A percentile compares a stretch with the other conserved stretches of the same genome.
These are phyloP conservation scores for Buxus sempervirens DNA, from an alignment of 164 flowering plant species.

Conservation along the genomic window DNA sequence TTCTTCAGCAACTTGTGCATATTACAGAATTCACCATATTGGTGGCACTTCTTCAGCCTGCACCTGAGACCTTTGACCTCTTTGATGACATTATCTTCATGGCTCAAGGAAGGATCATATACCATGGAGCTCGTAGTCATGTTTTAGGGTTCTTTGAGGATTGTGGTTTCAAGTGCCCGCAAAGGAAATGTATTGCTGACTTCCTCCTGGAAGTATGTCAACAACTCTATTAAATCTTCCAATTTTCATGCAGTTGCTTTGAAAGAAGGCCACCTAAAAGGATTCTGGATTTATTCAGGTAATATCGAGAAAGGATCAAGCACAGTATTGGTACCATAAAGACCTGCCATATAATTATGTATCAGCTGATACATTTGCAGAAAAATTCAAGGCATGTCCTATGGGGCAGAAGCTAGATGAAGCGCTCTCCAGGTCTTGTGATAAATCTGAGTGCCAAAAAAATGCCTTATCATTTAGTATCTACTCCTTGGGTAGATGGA, in stretches of 20 bases:
- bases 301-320: slow-evolving; percentile 46
- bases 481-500: slow-evolving; percentile 34
- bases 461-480: slow-evolving; percentile 14
- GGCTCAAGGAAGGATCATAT: slow-evolving; percentile 41
- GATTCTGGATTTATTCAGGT: slow-evolving; percentile 22
- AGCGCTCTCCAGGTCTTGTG: no score
- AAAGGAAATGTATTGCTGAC: slow-evolving; percentile 42
- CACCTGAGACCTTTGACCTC: slow-evolving; percentile 36
- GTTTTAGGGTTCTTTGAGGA: slow-evolving; percentile 33
- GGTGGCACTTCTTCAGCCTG: not conserved
- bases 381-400: no score
- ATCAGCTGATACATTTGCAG: no score
- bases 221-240: no score
- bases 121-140: slow-evolving; percentile 37
- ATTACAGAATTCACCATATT: slow-evolving; percentile 33
- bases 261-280: no score
- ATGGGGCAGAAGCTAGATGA: no score
- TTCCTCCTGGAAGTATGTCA: slow-evolving; percentile 43
- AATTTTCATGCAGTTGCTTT: no score
- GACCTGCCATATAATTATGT: no score
- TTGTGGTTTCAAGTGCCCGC: slow-evolving; percentile 45
- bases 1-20: slow-evolving; percentile 35
- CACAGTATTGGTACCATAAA: slow-evolving; percentile 32
- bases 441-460: no score
- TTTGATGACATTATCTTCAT: slow-evolving; percentile 48